These are phyloP conservation scores for Mycena maculata DNA, from an alignment of 768 basidiomycete genomes.

Conservation along the genomic window DNA sequence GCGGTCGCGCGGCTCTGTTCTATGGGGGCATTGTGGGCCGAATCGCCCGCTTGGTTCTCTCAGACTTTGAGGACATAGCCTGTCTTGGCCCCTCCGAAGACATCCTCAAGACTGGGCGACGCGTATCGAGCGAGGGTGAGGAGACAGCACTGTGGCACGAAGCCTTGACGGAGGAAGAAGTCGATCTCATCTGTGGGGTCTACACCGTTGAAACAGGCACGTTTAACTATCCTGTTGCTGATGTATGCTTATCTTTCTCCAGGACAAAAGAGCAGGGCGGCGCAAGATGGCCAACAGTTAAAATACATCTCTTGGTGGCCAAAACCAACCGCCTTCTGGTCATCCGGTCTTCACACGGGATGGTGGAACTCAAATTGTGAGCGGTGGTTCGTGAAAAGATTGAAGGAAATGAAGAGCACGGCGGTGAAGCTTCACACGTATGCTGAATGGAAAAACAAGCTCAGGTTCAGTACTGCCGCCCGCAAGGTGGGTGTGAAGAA, in stretches of 20 bases:
- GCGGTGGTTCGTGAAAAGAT: constrained; percentile 25
- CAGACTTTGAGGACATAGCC: constrained; percentile 9
- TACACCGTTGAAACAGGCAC: constrained; percentile 22
- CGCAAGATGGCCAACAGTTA: constrained; percentile 9
- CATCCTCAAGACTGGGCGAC: constrained; percentile 7
- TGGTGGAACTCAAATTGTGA: constrained; percentile 28
- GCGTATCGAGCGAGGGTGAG: not conserved
- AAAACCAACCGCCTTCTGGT: constrained; percentile 15
- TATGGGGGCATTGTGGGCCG: constrained; percentile 24
- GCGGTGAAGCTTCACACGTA: constrained; percentile 1
- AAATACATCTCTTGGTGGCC: constrained; percentile 30
- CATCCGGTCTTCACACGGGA: constrained; percentile 25
- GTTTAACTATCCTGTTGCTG: constrained; percentile 2
- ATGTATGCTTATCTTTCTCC: constrained; percentile 7
- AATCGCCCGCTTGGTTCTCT: constrained; percentile 15
- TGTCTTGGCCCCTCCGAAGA: constrained; percentile 19
- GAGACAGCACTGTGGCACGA: constrained; percentile 14
- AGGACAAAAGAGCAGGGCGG: constrained; percentile 9
- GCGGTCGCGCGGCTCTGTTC: constrained; percentile 26
- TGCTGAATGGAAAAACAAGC: constrained; percentile 17
- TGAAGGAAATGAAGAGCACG: constrained; percentile 11
- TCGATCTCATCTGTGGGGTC: constrained; percentile 27
- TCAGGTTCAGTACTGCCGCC: constrained; percentile 6
- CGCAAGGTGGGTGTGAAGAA: constrained; percentile 11
- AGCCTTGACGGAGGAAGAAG: constrained; percentile 8